Conservation (phyloP, 73 alveolate species). For the Paraurostyla sp. region DNA sequence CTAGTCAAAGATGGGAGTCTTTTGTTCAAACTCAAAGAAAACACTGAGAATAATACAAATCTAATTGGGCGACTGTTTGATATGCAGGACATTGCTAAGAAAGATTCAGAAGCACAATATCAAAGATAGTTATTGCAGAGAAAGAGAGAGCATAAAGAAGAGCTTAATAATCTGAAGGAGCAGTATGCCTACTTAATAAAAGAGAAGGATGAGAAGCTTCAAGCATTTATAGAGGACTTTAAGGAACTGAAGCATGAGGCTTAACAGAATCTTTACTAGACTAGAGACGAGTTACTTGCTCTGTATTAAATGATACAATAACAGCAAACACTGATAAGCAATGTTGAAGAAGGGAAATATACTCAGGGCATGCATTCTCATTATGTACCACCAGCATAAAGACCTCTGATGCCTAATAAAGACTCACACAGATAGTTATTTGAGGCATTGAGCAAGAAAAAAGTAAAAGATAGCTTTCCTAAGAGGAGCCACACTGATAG, state of each 20-base stretch:
- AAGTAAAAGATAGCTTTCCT: not conserved
- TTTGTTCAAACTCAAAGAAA: not conserved
- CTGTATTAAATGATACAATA: not conserved
- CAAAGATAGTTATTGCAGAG: not conserved
- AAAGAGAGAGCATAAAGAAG: conserved; percentile 43
- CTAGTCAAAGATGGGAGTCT: not conserved
- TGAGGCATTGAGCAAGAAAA: not conserved
- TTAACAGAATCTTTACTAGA: not conserved
- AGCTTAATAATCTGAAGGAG: conserved; percentile 7
- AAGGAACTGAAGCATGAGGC: not conserved
- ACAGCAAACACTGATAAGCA: not conserved
- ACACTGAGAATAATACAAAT: conserved; percentile 6
- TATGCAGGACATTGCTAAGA: not conserved
- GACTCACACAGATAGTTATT: not conserved
- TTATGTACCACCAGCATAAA: conserved; percentile 18
- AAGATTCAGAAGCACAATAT: conserved; percentile 3
- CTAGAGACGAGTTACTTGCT: not conserved
- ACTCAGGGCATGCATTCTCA: conserved; percentile 40
- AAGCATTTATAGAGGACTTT: not conserved
- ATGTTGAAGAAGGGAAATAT: conserved; percentile 36
- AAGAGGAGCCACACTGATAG: not conserved
- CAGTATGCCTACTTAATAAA: not conserved
- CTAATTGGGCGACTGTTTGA: not conserved
- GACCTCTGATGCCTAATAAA: conserved; percentile 26
- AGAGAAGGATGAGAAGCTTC: not conserved